Conservation (phyloP, 1,284 basidiomycete species). For the Sanghuangporus sanghuang region DNA sequence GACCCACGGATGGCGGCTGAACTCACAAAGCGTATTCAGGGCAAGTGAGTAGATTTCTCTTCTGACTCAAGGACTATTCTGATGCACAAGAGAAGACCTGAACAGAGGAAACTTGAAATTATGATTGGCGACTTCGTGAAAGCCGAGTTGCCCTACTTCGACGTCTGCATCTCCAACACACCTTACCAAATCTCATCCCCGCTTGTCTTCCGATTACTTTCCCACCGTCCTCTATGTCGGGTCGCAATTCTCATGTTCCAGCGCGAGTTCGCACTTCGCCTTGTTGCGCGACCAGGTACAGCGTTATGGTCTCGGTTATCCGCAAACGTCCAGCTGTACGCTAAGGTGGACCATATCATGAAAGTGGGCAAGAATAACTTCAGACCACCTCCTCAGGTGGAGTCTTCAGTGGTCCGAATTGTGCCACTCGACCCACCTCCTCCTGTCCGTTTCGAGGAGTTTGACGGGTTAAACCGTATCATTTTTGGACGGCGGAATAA, state of each 20-base stretch:
- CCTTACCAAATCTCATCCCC: slow-evolving; percentile 99
- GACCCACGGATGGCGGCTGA: slow-evolving; percentile 99
- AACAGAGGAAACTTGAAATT: slow-evolving; percentile 91
- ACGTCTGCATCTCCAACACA: slow-evolving; percentile 98
- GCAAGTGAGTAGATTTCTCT: slow-evolving; percentile 69
- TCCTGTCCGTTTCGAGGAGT: slow-evolving; percentile 94
- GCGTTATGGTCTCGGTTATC: slow-evolving; percentile 92
- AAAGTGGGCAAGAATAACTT: slow-evolving; percentile 97
- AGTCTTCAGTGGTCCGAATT: slow-evolving; percentile 88
- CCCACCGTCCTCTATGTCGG: slow-evolving; percentile 91
- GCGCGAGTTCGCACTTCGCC: slow-evolving; percentile 92
- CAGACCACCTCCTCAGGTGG: slow-evolving; percentile 93
- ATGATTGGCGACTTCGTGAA: slow-evolving; percentile 98
- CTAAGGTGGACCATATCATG: slow-evolving; percentile 95
- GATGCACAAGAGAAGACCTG: slow-evolving; percentile 55
- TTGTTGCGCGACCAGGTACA: slow-evolving; percentile 84
- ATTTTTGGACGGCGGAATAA: slow-evolving; percentile 91
- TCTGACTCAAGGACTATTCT: slow-evolving; percentile 4
- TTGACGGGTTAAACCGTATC: slow-evolving; percentile 91
- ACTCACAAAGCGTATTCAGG: slow-evolving; percentile 94
- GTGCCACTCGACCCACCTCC: slow-evolving; percentile 94
- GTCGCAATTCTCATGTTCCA: slow-evolving; percentile 99
- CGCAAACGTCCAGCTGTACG: slow-evolving; percentile 95
- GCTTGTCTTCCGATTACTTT: slow-evolving; percentile 94
- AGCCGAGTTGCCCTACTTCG: slow-evolving; percentile 94